Percentiles rank a stretch among this genome's conserved stretches.
These are phyloP conservation scores for Phytophthora sp. DNA, from an alignment of 352 stramenopile species.

Conservation along the genomic window DNA sequence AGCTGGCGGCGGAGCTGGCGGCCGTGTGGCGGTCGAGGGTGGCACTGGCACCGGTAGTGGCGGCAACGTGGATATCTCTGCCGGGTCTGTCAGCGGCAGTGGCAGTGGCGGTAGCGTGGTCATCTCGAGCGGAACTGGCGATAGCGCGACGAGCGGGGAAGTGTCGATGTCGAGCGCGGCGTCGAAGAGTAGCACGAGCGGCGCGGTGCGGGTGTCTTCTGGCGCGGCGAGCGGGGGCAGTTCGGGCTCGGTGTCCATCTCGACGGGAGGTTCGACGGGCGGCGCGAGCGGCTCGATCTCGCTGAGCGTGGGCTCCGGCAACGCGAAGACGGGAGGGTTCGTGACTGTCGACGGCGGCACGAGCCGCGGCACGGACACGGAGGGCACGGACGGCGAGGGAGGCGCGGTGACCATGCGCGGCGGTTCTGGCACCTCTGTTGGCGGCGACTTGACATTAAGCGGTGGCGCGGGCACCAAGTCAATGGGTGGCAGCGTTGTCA, in stretches of 20 bases:
- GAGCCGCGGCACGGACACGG: not conserved
- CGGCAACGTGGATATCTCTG: not conserved
- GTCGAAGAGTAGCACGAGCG: conserved; percentile 1
- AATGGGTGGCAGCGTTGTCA: conserved; percentile 2
- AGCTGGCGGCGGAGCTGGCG: not conserved
- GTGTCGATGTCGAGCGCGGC: conserved; percentile 1
- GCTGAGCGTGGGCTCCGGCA: not conserved
- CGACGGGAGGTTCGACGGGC: not conserved
- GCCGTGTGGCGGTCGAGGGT: not conserved
- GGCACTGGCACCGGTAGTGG: not conserved
- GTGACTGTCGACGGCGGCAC: not conserved
- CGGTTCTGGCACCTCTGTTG: not conserved
- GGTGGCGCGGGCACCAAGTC: not conserved
- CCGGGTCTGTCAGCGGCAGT: not conserved
- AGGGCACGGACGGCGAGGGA: too few species aligned
- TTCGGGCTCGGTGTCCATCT: conserved; percentile 1
- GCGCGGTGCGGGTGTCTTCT: conserved; percentile 1
- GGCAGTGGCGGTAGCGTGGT: not conserved
- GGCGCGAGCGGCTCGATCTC: conserved; percentile 10
- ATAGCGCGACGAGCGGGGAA: conserved; percentile 1
- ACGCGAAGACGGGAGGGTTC: not conserved
- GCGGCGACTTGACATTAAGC: not conserved
- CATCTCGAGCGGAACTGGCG: conserved; percentile 3
- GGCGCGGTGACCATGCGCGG: not conserved
- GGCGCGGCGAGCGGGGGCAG: not conserved